phyloP scores from a whole-genome alignment of 2,329 filamentous ascomycete genomes.

The Onygena corvina region DNA sequence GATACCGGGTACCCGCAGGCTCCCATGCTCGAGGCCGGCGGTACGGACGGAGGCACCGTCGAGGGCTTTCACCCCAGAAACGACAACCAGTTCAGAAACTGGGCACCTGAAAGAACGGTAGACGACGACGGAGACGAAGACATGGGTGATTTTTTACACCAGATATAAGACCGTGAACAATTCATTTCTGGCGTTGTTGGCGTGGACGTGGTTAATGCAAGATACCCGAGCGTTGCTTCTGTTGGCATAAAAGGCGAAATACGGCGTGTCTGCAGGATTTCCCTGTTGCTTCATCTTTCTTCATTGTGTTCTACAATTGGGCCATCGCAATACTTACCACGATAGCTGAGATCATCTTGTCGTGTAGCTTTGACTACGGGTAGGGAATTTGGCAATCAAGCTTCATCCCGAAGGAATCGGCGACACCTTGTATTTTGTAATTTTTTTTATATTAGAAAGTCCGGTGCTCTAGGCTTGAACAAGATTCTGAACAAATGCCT shows the following conservation, averaged over 20 bases:
- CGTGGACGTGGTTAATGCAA: too few relatives aligned
- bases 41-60: slow-evolving; percentile 30
- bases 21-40: slow-evolving; percentile 22
- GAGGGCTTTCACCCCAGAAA: slow-evolving; percentile 31
- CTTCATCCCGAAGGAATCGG: slow-evolving; percentile 69
- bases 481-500: neutral
- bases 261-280: too few relatives aligned
- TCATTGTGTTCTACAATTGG: neutral
- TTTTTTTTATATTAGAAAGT: slow-evolving; percentile 16
- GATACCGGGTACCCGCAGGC: slow-evolving; percentile 21
- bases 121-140: slow-evolving; percentile 3
- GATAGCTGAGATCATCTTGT: neutral
- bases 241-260: neutral
- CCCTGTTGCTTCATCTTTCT: neutral
- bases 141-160: slow-evolving; percentile 4
- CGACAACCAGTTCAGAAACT: slow-evolving; percentile 2
- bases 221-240: too few relatives aligned
- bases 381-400: slow-evolving; percentile 69
- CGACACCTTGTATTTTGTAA: slow-evolving; percentile 64
- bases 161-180: neutral
- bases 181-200: neutral
- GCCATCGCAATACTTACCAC: neutral
- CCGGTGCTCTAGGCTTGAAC: slow-evolving; percentile 3
- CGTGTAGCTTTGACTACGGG: neutral
- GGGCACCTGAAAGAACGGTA: neutral